Percentiles rank a stretch among this genome's conserved stretches.
Conservation (phyloP, 345 rosid genomes). For the Eucalyptus polybractea region DNA sequence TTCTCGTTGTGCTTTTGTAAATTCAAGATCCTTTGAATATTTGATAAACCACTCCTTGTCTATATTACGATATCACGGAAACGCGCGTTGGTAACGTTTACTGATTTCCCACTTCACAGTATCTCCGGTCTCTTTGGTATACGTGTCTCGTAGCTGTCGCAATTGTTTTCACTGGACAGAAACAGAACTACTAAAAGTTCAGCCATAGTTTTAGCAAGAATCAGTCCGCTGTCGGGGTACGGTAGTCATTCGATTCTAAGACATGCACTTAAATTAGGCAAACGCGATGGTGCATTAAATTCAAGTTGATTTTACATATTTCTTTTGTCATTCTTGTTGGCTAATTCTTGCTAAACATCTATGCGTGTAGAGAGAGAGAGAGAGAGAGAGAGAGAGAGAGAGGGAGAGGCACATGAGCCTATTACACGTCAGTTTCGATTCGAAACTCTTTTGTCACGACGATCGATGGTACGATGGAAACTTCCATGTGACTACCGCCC, state of each 20-base stretch:
- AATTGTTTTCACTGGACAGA: neutral
- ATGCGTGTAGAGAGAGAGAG: neutral
- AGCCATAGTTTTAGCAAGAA: neutral
- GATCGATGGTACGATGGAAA: neutral
- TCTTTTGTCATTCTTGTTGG: no score
- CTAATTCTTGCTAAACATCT: neutral
- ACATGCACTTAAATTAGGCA: neutral
- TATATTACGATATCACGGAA: neutral
- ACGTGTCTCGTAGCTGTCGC: neutral
- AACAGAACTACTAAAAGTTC: neutral
- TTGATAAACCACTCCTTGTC: neutral
- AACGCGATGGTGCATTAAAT: neutral
- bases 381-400: neutral
- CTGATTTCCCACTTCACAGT: neutral
- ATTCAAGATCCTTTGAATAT: no score
- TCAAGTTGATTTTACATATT: neutral
- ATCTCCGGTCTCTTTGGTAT: neutral
- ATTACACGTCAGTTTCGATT: neutral
- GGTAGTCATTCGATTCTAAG: no score
- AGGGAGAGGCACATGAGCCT: neutral
- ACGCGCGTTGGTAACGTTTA: neutral
- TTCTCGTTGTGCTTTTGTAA: no score
- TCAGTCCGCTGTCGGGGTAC: neutral
- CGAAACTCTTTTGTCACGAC: neutral
- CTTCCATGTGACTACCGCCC: neutral